Conservation (phyloP, 805 yeast genomes). For the Ogataea pini region DNA sequence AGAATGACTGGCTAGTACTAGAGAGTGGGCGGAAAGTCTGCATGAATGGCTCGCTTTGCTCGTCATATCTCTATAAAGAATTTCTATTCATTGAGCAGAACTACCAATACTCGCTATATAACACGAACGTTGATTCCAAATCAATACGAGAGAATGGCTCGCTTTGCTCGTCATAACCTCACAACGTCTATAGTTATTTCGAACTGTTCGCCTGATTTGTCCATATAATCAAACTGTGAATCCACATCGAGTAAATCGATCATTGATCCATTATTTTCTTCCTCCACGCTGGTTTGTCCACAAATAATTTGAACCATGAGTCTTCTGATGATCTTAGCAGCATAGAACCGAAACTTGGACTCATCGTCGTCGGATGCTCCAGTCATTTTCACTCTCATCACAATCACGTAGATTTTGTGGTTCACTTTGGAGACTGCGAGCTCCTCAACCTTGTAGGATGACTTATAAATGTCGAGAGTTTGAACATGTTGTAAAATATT, state of each 20-base stretch:
- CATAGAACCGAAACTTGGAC: slow-evolving; percentile 51
- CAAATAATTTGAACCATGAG: slow-evolving; percentile 29
- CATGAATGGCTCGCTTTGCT: no score
- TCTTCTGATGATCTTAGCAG: slow-evolving; percentile 42
- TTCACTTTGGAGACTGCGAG: slow-evolving; percentile 64
- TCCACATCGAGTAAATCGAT: slow-evolving; percentile 27
- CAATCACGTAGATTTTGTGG: slow-evolving; percentile 57
- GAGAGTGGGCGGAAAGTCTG: no score
- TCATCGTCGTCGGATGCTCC: slow-evolving; percentile 80
- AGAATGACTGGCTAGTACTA: no score
- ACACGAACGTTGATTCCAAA: no score
- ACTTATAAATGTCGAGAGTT: slow-evolving; percentile 51
- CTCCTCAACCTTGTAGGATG: slow-evolving; percentile 47
- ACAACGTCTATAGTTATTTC: slow-evolving; percentile 47
- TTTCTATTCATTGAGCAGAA: no score
- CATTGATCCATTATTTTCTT: slow-evolving; percentile 13
- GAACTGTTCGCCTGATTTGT: slow-evolving; percentile 33
- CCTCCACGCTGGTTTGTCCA: slow-evolving; percentile 15
- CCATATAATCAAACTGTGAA: slow-evolving; percentile 31
- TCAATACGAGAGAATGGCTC: no score
- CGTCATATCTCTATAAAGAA: no score
- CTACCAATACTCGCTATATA: no score
- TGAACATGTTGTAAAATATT: slow-evolving; percentile 48
- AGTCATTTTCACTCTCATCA: slow-evolving; percentile 54
- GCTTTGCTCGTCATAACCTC: background rate